Evolutionary conservation across 495 filamentous ascomycete genomes (phyloP).

Genomic region (Penicillium atrosanguineum): DNA sequence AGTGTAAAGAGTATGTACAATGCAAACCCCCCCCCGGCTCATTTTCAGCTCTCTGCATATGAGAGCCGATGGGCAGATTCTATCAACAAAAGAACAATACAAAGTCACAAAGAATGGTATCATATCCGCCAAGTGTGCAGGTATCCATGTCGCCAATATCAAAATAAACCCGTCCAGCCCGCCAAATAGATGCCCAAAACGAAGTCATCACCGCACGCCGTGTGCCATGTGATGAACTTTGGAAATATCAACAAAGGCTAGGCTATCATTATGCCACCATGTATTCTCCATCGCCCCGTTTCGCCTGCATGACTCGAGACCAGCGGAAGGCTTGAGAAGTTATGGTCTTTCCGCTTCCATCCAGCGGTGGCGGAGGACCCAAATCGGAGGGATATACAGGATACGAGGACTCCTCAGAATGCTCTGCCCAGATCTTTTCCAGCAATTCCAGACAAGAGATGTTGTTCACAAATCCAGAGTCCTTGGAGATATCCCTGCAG

Average conservation of each 20-base stretch:
- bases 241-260: not conserved
- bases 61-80: not conserved
- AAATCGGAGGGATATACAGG: conserved; percentile 19
- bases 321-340: conserved; percentile 64
- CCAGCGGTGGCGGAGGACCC: conserved; percentile 16
- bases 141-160: conserved; percentile 13
- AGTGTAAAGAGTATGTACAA: not conserved
- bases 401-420: conserved; percentile 28
- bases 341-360: conserved; percentile 12
- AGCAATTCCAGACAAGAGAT: conserved; percentile 79
- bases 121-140: conserved; percentile 17
- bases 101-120: conserved; percentile 17
- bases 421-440: conserved; percentile 75
- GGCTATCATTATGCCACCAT: conserved; percentile 64
- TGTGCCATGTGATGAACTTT: not conserved
- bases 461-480: conserved; percentile 91
- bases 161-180: conserved; percentile 6
- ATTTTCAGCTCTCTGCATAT: not conserved
- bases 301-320: conserved; percentile 67
- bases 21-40: not conserved
- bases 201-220: not conserved
- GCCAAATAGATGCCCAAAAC: not conserved
- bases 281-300: conserved; percentile 75
- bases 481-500: conserved; percentile 80
- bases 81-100: not conserved